Evolutionary conservation across 331 rosid genomes (phyloP).

Genomic region (Malus hybrid): DNA sequence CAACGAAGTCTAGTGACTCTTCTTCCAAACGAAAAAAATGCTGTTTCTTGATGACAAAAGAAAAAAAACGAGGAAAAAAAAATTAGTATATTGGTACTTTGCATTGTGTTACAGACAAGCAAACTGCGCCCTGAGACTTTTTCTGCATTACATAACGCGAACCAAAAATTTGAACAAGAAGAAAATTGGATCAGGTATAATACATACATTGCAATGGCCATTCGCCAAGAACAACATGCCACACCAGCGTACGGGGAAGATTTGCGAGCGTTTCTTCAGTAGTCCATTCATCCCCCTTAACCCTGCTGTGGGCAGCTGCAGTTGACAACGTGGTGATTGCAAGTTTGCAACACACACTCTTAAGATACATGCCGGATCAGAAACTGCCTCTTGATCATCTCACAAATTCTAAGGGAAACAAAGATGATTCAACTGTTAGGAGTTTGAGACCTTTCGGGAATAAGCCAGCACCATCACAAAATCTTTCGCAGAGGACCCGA

Average conservation of each 20-base stretch:
- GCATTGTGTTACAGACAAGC: not conserved
- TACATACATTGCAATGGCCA: not conserved
- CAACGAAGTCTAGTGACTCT: no score
- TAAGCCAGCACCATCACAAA: slow-evolving; percentile 80
- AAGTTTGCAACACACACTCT: not conserved
- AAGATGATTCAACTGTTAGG: slow-evolving; percentile 18
- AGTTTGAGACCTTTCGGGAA: slow-evolving; percentile 44
- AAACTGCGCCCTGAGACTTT: not conserved
- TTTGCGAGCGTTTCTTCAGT: not conserved
- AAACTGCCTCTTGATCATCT: not conserved
- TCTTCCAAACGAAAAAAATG: no score
- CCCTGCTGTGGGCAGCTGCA: not conserved
- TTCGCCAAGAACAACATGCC: slow-evolving; percentile 5
- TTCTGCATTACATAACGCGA: not conserved
- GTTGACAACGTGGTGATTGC: not conserved
- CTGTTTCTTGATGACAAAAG: not conserved
- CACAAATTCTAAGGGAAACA: not conserved
- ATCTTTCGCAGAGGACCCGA: slow-evolving; percentile 92
- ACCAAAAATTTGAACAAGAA: not conserved
- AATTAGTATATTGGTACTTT: not conserved
- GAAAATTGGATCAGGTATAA: not conserved
- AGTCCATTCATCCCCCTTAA: not conserved
- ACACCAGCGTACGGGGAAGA: not conserved
- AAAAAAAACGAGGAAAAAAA: no score
- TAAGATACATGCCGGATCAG: not conserved